Conservation (phyloP, 2,329 filamentous ascomycete genomes). For the Colletotrichum eremochloae region DNA sequence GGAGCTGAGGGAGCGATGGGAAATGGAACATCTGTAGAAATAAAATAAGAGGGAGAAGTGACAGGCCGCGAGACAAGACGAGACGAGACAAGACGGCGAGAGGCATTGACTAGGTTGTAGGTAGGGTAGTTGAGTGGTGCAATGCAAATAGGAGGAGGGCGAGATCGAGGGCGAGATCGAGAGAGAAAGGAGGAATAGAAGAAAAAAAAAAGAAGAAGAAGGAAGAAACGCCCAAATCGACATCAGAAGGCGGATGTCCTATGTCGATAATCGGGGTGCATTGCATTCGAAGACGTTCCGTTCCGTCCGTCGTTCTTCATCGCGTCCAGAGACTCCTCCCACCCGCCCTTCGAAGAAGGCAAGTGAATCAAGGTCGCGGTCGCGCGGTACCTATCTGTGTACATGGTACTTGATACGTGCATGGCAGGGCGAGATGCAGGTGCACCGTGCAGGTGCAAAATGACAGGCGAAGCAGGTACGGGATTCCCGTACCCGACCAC, state of each 20-base stretch:
- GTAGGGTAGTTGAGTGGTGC: not conserved
- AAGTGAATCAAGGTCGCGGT: conserved; percentile 8
- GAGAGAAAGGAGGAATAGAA: too few species aligned
- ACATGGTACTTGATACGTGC: conserved; percentile 18
- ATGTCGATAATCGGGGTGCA: not conserved
- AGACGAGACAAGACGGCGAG: conserved; percentile 15
- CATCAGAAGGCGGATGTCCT: not conserved
- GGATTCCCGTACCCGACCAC: not conserved
- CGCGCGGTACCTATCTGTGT: not conserved
- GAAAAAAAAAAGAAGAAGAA: too few species aligned
- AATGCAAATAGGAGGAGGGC: not conserved
- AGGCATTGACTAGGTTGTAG: not conserved
- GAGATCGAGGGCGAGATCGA: not conserved
- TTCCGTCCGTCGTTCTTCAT: conserved; percentile 22
- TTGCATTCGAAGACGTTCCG: not conserved
- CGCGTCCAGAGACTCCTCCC: not conserved
- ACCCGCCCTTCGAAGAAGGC: not conserved
- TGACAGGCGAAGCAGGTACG: not conserved
- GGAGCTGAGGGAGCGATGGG: conserved; percentile 19
- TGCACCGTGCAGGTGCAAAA: conserved; percentile 10
- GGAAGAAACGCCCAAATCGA: not conserved
- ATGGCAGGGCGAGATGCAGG: conserved; percentile 27
- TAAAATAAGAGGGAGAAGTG: conserved; percentile 9
- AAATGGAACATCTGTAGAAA: conserved; percentile 27
- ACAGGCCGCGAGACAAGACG: conserved; percentile 29